These are phyloP conservation scores for Angomonas ambiguus DNA, from an alignment of 208 protist genomes.

Conservation along the genomic window DNA sequence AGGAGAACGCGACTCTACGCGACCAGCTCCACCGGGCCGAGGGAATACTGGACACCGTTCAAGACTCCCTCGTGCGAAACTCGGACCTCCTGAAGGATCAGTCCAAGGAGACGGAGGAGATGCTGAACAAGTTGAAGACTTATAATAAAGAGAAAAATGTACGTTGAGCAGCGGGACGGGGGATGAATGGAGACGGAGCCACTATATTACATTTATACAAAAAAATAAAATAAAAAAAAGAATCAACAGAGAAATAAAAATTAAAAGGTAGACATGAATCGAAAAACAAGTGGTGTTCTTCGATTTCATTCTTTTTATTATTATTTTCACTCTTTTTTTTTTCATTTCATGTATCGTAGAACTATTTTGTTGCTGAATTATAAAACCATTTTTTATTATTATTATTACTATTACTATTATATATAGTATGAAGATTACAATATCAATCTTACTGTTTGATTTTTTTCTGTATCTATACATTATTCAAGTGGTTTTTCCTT, in stretches of 20 bases:
- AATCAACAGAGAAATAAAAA: neutral
- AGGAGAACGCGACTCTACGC: slow-evolving; percentile 22
- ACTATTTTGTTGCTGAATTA: slow-evolving; percentile 7
- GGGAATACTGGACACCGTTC: slow-evolving; percentile 19
- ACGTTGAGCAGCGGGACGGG: no score
- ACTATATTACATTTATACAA: neutral
- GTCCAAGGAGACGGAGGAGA: slow-evolving; percentile 1
- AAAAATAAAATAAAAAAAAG: neutral
- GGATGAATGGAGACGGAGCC: no score
- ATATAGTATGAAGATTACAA: no score
- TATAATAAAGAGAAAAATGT: neutral
- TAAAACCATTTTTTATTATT: neutral
- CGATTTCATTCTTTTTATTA: slow-evolving; percentile 17
- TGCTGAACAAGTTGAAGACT: slow-evolving; percentile 1
- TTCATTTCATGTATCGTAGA: slow-evolving; percentile 9
- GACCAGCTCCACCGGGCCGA: slow-evolving; percentile 24
- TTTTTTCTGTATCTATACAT: slow-evolving; percentile 3
- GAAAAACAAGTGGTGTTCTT: neutral
- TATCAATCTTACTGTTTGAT: no score
- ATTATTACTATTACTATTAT: no score
- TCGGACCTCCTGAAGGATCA: neutral
- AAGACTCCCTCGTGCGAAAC: neutral
- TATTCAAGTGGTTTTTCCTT: no score
- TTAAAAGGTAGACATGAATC: neutral
- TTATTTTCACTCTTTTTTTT: slow-evolving; percentile 11